Percentiles rank a stretch among this genome's conserved stretches.
Conservation (phyloP, 2,329 filamentous ascomycete genomes). For the Myriosclerotinia duriaeana region DNA sequence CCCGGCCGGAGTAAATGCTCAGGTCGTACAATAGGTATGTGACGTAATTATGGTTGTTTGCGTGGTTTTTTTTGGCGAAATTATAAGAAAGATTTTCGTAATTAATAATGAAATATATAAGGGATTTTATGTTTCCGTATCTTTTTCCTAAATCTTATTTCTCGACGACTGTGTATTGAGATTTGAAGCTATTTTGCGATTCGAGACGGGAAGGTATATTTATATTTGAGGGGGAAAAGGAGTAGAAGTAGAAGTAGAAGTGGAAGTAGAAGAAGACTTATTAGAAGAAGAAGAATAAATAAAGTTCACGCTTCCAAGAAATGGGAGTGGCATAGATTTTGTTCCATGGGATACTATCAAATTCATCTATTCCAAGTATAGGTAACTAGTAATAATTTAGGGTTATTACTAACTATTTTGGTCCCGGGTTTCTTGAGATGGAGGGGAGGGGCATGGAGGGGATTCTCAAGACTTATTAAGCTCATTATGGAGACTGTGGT, state of each 20-base stretch:
- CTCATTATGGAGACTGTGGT: no score
- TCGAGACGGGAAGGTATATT: neutral
- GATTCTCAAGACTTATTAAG: no score
- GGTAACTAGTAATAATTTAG: no score
- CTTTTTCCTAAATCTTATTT: neutral
- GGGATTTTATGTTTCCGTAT: neutral
- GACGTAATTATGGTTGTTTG: slow-evolving; percentile 11
- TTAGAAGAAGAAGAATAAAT: neutral
- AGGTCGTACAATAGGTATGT: slow-evolving; percentile 11
- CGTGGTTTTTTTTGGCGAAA: neutral
- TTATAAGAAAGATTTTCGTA: neutral
- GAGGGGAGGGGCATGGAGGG: no score
- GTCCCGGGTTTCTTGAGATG: no score
- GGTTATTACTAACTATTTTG: no score
- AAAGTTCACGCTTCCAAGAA: neutral
- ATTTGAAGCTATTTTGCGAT: neutral
- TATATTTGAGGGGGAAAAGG: neutral
- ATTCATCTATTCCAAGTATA: no score
- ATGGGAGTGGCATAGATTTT: no score
- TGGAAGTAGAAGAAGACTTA: neutral
- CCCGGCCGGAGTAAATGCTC: slow-evolving; percentile 13
- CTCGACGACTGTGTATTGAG: neutral
- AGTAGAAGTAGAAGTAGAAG: neutral
- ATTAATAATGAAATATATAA: neutral
- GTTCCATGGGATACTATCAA: no score